Evolutionary conservation across 305 asterid species (phyloP).

Genomic region (Galium porrigens): DNA sequence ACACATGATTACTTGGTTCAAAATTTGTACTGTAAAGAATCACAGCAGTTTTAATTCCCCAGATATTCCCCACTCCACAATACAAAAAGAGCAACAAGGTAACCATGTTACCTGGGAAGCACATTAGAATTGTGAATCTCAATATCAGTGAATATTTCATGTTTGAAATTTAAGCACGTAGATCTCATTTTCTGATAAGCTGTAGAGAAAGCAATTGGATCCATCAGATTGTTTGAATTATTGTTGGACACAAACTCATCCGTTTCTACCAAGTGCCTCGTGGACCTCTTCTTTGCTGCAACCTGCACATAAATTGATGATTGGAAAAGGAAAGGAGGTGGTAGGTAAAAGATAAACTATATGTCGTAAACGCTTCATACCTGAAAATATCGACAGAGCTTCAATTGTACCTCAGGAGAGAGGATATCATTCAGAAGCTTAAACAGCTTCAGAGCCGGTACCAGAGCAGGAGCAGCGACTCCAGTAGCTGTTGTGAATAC

Average conservation of each 20-base stretch:
- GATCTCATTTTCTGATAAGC: conserved; percentile 70
- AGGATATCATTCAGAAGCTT: conserved; percentile 69
- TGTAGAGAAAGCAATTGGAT: conserved; percentile 57
- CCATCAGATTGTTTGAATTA: conserved; percentile 45
- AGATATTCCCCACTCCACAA: neutral
- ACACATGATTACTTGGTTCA: neutral
- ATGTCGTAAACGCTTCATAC: conserved; percentile 19
- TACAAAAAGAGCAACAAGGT: neutral
- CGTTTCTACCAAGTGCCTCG: conserved; percentile 65
- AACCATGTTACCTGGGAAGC: conserved; percentile 58
- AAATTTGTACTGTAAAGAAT: neutral
- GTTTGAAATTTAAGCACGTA: conserved; percentile 45
- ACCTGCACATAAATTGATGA: conserved; percentile 30
- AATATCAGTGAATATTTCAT: conserved; percentile 69
- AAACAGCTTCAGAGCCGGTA: conserved; percentile 65
- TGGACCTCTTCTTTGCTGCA: conserved; percentile 82
- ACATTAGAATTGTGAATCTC: conserved; percentile 61
- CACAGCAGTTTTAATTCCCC: neutral
- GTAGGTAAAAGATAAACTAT: conserved; percentile 5
- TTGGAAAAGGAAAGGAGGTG: neutral
- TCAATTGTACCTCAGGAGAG: conserved; percentile 58
- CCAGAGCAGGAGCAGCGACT: conserved; percentile 58
- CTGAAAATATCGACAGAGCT: conserved; percentile 80
- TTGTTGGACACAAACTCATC: conserved; percentile 62
- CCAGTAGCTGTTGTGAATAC: conserved; percentile 60